A percentile compares a stretch with the other conserved stretches of the same genome.
Conservation (phyloP, 495 filamentous ascomycete genomes). For the Parathielavia hyrcaniae region DNA sequence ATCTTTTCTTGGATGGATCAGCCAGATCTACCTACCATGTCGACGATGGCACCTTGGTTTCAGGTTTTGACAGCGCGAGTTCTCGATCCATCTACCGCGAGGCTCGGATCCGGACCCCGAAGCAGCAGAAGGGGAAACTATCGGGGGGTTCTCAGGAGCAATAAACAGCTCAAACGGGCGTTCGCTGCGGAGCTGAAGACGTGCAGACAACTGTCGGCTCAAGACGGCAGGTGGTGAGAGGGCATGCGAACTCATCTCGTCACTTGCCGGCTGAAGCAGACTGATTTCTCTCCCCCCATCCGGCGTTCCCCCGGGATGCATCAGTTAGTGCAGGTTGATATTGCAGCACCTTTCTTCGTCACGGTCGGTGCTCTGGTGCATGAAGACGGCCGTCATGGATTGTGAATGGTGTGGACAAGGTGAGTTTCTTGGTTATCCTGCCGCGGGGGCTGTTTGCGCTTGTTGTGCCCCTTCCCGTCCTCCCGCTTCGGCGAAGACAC, state of each 20-base stretch:
- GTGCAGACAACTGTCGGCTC: conserved; percentile 4
- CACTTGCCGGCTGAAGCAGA: conserved; percentile 6
- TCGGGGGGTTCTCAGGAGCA: not conserved
- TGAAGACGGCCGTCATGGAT: conserved; percentile 17
- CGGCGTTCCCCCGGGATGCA: conserved; percentile 2
- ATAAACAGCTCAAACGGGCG: conserved; percentile 2
- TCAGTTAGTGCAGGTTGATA: conserved; percentile 12
- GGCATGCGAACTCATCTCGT: conserved; percentile 6
- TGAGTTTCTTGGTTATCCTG: conserved; percentile 1
- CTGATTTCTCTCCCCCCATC: conserved; percentile 13
- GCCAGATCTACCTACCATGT: not conserved
- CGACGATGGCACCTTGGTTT: not conserved
- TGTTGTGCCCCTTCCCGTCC: not conserved
- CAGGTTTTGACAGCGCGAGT: not conserved
- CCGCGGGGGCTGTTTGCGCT: not conserved
- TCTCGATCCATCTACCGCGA: not conserved
- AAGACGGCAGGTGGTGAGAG: conserved; percentile 21
- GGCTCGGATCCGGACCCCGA: not conserved
- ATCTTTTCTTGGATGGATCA: not conserved
- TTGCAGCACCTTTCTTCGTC: conserved; percentile 10
- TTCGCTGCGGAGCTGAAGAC: not conserved
- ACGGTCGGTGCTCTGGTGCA: conserved; percentile 2
- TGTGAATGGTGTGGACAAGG: conserved; percentile 20
- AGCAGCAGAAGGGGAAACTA: not conserved
- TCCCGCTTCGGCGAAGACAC: not conserved